Evolutionary conservation across 306 rosid species (phyloP), one percentile per base, ranked within the genome.

Genomic region (Rosa multiflora): DNA sequence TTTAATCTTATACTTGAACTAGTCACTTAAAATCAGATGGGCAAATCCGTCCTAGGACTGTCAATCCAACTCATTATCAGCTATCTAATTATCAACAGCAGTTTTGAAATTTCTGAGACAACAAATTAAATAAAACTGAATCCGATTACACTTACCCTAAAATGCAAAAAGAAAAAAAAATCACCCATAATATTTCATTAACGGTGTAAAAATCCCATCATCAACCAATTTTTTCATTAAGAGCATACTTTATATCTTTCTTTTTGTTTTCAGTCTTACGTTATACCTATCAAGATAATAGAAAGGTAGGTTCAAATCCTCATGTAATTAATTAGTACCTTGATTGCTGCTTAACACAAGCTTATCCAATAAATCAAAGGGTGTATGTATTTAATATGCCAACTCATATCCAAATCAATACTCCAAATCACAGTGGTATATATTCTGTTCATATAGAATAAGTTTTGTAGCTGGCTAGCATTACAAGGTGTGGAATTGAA

Each of bases 331-430:
- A 52, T 15, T 52, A 18, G 59, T 52, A 52, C n/a, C 59, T 52
- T 15, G n/a, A 52, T 17, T 52, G 23, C 10, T 62, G 10, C 20
- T 62, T 63, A 63, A 32, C 20, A 63, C 8, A 10, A 23, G 37
- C 37, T 59, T 11, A 23, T 23, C 17, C 17, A 59, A 23, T n/a
- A 21, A 21, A 32, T 21, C 35, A 53, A 59, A 59, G 15, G 62
- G 62, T 55, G 11, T 61, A 61, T 26, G 2, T 23, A 32, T 32
- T 32, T 32, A 32, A 29, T 10, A 56, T 21, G 13, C 68, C 68
- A 62, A 62, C 68, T 63, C 69, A 63, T 32, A 63, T 5, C n/a
- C n/a, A 59, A 58, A 56, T 8, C 63, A 56, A n/a, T 55, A n/a
- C 63, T 58, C 64, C 64, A 62, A 11, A 62, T 62, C 67, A 26